Evolutionary conservation across 2,329 filamentous ascomycete genomes (phyloP).

Genomic region (Polytolypa hystricis): DNA sequence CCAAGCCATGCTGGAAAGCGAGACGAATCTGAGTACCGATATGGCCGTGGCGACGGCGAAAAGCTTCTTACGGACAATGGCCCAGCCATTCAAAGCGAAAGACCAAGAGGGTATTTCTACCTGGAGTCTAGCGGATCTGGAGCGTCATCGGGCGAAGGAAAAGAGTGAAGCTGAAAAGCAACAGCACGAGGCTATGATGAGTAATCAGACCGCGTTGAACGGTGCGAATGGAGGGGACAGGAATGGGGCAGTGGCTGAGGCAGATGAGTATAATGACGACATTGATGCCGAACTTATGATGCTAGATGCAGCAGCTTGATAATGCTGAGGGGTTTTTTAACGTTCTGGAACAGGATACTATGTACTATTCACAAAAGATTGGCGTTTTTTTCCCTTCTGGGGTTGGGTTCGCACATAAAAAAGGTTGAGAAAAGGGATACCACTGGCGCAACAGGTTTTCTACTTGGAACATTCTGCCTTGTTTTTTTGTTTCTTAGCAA

Average conservation of each 20-base stretch:
- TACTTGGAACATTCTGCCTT: too few species aligned
- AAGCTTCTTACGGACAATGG: constrained; percentile 83
- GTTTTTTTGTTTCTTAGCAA: too few species aligned
- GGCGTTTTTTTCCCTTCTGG: not conserved
- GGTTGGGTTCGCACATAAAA: too few species aligned
- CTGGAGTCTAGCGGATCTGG: constrained; percentile 73
- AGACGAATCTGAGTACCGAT: constrained; percentile 85
- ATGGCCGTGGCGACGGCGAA: constrained; percentile 86
- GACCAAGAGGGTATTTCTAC: constrained; percentile 89
- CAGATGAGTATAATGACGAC: constrained; percentile 30
- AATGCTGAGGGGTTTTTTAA: too few species aligned
- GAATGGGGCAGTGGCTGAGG: constrained; percentile 16
- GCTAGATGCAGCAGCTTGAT: constrained; percentile 6
- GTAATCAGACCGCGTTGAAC: constrained; percentile 14
- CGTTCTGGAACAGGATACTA: too few species aligned
- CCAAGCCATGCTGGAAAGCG: constrained; percentile 71
- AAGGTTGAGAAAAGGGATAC: too few species aligned
- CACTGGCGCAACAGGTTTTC: too few species aligned
- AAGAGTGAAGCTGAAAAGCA: constrained; percentile 61
- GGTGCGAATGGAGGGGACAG: constrained; percentile 14
- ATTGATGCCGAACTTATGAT: constrained; percentile 6
- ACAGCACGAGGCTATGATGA: constrained; percentile 43
- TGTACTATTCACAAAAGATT: too few species aligned
- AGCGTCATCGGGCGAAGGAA: constrained; percentile 55
- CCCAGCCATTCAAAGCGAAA: constrained; percentile 69